phyloP scores from a whole-genome alignment of 2,329 filamentous ascomycete species.

The Aspergillus udagawae region DNA sequence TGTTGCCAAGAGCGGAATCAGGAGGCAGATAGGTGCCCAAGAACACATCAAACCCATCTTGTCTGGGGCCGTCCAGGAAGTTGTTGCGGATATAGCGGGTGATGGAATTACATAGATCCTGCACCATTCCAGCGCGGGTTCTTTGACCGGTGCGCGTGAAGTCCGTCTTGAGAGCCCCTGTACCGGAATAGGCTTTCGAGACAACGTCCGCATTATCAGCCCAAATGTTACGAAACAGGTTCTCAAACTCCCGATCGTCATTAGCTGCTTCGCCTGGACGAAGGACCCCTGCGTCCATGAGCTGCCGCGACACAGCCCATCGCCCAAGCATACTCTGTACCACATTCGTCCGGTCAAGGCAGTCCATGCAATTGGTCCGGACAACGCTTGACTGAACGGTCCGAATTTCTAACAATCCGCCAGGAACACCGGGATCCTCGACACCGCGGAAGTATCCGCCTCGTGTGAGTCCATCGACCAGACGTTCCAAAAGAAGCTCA shows the following conservation, averaged over 20 bases:
- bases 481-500: slow-evolving; percentile 75
- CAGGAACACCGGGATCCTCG: slow-evolving; percentile 69
- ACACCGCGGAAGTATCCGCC: slow-evolving; percentile 92
- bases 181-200: slow-evolving; percentile 88
- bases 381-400: slow-evolving; percentile 84
- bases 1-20: slow-evolving; percentile 64
- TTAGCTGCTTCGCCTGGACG: slow-evolving; percentile 71
- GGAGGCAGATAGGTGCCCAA: slow-evolving; percentile 79
- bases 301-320: slow-evolving; percentile 81
- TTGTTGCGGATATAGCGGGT: slow-evolving; percentile 92
- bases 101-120: slow-evolving; percentile 82
- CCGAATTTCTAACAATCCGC: slow-evolving; percentile 73
- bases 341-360: slow-evolving; percentile 93
- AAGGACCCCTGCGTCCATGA: slow-evolving; percentile 78
- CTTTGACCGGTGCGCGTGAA: slow-evolving; percentile 90
- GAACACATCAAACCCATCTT: slow-evolving; percentile 95
- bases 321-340: slow-evolving; percentile 96
- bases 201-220: slow-evolving; percentile 97
- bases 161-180: slow-evolving; percentile 95
- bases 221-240: slow-evolving; percentile 95
- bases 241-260: slow-evolving; percentile 77
- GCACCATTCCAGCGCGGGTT: slow-evolving; percentile 77
- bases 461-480: slow-evolving; percentile 69
- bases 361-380: slow-evolving; percentile 99
- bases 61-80: slow-evolving; percentile 86